Base-by-base conservation (phyloP, 768 basidiomycete genomes). In the Hortiboletus campestris region DNA sequence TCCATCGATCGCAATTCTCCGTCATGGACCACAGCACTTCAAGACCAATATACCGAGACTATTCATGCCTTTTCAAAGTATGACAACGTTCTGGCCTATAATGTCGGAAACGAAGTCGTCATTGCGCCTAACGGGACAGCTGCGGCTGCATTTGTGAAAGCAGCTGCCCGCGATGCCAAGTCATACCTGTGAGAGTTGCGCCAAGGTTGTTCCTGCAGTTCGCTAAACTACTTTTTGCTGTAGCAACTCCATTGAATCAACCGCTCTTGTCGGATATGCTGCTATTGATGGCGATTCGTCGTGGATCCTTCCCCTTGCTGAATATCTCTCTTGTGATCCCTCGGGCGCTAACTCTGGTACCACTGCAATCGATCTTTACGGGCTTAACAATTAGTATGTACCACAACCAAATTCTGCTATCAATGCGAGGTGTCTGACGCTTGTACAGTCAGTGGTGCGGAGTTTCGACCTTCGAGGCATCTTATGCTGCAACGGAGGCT, bases 51-150 rank as follows among this genome's bases (percentile, higher is more conserved):
- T 71, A 78, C 88, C 56, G 67, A 68, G 29, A 96, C 92, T 28
- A 89, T 96, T 62, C 78, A 91, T 59, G 77, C 75, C 0, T 95
- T 95, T 77, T 78, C 78, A 67, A 84, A 89, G 69, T 97, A 96
- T 63, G 84, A 91, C 77, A 97, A 97, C 62, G 82, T 97, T 16
- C 75, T 96, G 53, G 94, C 86, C 12, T 95, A 80, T 74, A 96
- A 95, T 66, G 80, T 97, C 56, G 94, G 93, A 20, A 97, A 97
- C 65, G 94, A 96, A 61, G 79, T 83, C 28, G 88, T 85, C 32
- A 79, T 80, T 25, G 67, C 77, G 11, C 44, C 74, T 19, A 78
- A 80, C 40, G 72, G 74, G 49, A 90, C 90, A 16, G 75, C 74
- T 31, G 83, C 86, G 11, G 84, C 86, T 16, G 81, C 92, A 6